These are phyloP conservation scores for Lipomyces mesembrius DNA, from an alignment of 805 yeast genomes.

Conservation along the genomic window DNA sequence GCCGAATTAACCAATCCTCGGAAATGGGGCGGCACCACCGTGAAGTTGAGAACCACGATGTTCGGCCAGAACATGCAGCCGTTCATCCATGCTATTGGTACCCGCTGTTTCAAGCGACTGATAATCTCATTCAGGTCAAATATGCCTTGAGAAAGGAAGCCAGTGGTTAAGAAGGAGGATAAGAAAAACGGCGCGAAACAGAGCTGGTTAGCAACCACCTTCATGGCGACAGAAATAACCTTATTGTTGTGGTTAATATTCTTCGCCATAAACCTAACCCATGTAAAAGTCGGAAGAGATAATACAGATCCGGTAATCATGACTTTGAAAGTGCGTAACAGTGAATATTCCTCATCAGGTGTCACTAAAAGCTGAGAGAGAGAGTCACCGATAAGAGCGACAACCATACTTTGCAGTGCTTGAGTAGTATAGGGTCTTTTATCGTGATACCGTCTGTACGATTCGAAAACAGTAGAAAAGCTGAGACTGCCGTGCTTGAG, in stretches of 20 bases:
- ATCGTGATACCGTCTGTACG: slow-evolving; percentile 30
- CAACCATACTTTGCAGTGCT: slow-evolving; percentile 24
- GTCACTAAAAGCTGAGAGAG: slow-evolving; percentile 26
- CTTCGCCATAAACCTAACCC: slow-evolving; percentile 31
- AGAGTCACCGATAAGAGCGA: slow-evolving; percentile 26
- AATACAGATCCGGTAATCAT: slow-evolving; percentile 29
- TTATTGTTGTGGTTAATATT: slow-evolving; percentile 31
- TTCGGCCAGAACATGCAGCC: slow-evolving; percentile 39
- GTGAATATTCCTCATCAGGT: slow-evolving; percentile 21
- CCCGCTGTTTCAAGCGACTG: slow-evolving; percentile 21
- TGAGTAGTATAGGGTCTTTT: slow-evolving; percentile 33
- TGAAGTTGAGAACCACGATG: slow-evolving; percentile 31
- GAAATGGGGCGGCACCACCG: slow-evolving; percentile 36
- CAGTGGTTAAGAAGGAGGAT: slow-evolving; percentile 29
- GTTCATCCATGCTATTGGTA: slow-evolving; percentile 36
- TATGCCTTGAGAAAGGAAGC: slow-evolving; percentile 31
- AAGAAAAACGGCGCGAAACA: slow-evolving; percentile 35
- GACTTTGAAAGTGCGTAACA: slow-evolving; percentile 29
- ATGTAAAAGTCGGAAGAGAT: slow-evolving; percentile 30
- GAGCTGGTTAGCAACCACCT: slow-evolving; percentile 28
- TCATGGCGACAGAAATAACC: slow-evolving; percentile 25
- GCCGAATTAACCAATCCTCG: slow-evolving; percentile 35
- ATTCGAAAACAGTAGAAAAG: slow-evolving; percentile 7
- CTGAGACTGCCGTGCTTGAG: background rate
- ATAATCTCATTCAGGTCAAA: slow-evolving; percentile 15